Evolutionary conservation across 305 asterid genomes (phyloP).

Genomic region (Rubia peregrina): DNA sequence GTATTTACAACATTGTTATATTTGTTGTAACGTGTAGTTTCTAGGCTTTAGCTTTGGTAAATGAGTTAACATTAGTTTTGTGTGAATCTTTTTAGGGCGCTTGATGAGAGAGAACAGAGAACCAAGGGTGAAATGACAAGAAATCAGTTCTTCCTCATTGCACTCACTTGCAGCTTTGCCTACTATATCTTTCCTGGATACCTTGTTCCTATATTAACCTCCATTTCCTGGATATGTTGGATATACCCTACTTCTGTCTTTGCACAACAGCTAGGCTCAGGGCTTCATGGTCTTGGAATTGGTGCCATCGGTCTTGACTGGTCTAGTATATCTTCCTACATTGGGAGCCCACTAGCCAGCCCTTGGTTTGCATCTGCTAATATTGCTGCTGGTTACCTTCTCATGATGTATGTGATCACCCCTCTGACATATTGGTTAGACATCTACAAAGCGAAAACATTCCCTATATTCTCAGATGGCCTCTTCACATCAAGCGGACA

Average conservation of each 20-base stretch:
- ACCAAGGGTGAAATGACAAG: conserved; percentile 54
- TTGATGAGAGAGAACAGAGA: conserved; percentile 82
- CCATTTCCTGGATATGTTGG: conserved; percentile 94
- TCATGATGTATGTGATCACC: conserved; percentile 55
- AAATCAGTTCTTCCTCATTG: conserved; percentile 76
- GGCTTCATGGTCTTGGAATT: conserved; percentile 82
- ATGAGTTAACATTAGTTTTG: background rate
- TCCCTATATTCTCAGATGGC: conserved; percentile 81
- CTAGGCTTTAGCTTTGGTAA: background rate
- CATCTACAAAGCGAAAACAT: conserved; percentile 65
- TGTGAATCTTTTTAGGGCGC: conserved; percentile 45
- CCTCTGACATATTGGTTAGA: conserved; percentile 67
- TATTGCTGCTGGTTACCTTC: conserved; percentile 71
- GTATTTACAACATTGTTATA: too few species aligned
- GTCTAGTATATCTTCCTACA: conserved; percentile 87
- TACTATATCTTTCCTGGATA: conserved; percentile 89
- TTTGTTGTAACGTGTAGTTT: too few species aligned
- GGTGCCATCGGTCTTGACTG: conserved; percentile 90
- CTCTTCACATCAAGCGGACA: conserved; percentile 75
- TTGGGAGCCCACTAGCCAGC: conserved; percentile 95
- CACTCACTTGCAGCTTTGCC: conserved; percentile 76
- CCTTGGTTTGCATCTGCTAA: conserved; percentile 98
- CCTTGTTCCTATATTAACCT: conserved; percentile 69
- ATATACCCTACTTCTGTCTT: conserved; percentile 61
- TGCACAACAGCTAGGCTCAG: conserved; percentile 89